These are phyloP conservation scores for Melanomma pulvis-pyrius DNA, from an alignment of 495 filamentous ascomycete species.

Conservation along the genomic window DNA sequence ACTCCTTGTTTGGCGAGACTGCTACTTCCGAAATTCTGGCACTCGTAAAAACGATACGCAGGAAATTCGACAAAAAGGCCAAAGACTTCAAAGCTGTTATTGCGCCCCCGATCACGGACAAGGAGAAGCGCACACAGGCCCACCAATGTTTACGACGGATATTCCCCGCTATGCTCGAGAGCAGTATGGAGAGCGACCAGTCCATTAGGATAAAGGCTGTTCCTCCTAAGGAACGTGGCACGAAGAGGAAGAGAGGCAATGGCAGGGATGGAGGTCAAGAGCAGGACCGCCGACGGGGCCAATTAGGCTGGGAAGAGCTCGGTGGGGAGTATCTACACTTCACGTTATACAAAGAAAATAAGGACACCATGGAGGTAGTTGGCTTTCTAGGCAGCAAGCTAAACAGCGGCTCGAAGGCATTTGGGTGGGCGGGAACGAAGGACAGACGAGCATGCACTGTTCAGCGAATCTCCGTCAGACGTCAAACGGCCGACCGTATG, in stretches of 20 bases:
- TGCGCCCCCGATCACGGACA: conserved; percentile 56
- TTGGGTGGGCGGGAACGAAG: conserved; percentile 92
- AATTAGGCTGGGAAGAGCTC: conserved; percentile 61
- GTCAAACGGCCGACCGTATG: conserved; percentile 65
- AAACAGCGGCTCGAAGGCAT: conserved; percentile 68
- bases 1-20: conserved; percentile 42
- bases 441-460: conserved; percentile 86
- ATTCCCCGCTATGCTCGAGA: conserved; percentile 69
- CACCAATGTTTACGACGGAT: conserved; percentile 70
- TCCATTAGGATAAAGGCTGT: conserved; percentile 61
- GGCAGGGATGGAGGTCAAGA: conserved; percentile 32
- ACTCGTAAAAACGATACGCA: conserved; percentile 38
- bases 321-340: conserved; percentile 88
- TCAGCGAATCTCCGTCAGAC: conserved; percentile 76
- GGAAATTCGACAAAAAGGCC: conserved; percentile 43
- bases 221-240: conserved; percentile 35
- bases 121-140: conserved; percentile 63
- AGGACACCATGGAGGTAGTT: conserved; percentile 93
- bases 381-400: conserved; percentile 65
- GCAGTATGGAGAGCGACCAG: conserved; percentile 60
- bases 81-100: conserved; percentile 46
- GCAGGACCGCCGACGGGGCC: conserved; percentile 36
- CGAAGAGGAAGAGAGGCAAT: conserved; percentile 19
- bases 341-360: conserved; percentile 95
- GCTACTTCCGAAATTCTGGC: conserved; percentile 30